Evolutionary conservation across 2,329 filamentous ascomycete genomes (phyloP).

Genomic region (Pleoardoris graminearum): DNA sequence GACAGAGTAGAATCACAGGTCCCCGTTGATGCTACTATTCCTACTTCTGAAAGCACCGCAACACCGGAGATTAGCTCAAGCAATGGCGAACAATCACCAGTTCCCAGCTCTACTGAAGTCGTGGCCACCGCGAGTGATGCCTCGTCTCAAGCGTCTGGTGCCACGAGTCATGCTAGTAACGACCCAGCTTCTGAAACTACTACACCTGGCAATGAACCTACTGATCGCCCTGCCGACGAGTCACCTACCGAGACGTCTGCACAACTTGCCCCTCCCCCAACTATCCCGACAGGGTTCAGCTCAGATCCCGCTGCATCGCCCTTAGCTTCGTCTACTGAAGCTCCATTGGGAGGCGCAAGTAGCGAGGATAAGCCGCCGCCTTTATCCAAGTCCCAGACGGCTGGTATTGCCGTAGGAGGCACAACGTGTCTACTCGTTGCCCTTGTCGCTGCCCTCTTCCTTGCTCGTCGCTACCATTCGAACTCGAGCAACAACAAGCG

Average conservation of each 20-base stretch:
- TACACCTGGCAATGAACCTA: neutral
- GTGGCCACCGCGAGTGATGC: conserved; percentile 2
- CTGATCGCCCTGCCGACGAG: neutral
- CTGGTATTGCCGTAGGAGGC: conserved; percentile 41
- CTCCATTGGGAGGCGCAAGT: conserved; percentile 11
- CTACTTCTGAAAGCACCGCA: conserved; percentile 7
- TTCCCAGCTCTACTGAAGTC: conserved; percentile 2
- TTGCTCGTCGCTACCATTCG: conserved; percentile 37
- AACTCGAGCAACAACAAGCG: conserved; percentile 23
- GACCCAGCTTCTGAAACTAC: conserved; percentile 1
- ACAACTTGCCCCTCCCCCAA: conserved; percentile 2
- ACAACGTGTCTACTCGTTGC: conserved; percentile 40
- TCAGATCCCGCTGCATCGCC: conserved; percentile 7
- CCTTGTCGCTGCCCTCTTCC: conserved; percentile 36
- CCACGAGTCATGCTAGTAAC: neutral
- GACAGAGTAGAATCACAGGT: conserved; percentile 5
- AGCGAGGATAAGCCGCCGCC: conserved; percentile 19
- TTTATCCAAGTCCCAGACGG: conserved; percentile 37
- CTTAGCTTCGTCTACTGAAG: conserved; percentile 15
- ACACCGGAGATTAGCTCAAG: neutral
- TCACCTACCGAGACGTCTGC: conserved; percentile 1
- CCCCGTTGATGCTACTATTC: neutral
- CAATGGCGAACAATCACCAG: conserved; percentile 2
- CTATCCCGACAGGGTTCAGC: conserved; percentile 9
- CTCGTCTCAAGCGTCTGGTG: neutral